Evolutionary conservation across 805 yeast genomes (phyloP).

Genomic region (Barnettozyma botsteinii): DNA sequence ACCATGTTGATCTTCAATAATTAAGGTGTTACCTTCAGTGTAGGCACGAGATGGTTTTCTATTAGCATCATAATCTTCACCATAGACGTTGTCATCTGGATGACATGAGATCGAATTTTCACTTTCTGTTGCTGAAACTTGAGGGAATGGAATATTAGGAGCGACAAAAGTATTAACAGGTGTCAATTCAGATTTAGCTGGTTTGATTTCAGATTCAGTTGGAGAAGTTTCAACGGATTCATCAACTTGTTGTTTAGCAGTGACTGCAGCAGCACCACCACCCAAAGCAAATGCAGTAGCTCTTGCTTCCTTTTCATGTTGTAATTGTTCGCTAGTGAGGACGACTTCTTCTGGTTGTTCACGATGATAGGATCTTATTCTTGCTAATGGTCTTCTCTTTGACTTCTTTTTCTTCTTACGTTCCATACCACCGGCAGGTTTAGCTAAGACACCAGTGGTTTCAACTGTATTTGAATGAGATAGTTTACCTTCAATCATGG

Average conservation of each 20-base stretch:
- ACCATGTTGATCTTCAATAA: slow-evolving; percentile 81
- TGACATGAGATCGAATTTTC: too few relatives aligned
- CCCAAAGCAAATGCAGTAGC: slow-evolving; percentile 39
- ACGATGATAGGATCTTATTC: slow-evolving; percentile 20
- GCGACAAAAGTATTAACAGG: slow-evolving; percentile 19
- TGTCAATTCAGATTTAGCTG: slow-evolving; percentile 16
- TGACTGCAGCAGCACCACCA: slow-evolving; percentile 7
- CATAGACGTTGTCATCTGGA: not conserved
- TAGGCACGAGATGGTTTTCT: slow-evolving; percentile 40
- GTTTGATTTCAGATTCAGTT: not conserved
- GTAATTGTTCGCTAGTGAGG: slow-evolving; percentile 31
- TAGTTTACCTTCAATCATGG: slow-evolving; percentile 19
- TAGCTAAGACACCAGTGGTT: slow-evolving; percentile 57
- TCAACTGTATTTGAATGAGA: slow-evolving; percentile 42
- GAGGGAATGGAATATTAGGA: slow-evolving; percentile 11
- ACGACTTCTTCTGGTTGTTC: slow-evolving; percentile 23
- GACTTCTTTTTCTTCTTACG: slow-evolving; percentile 32
- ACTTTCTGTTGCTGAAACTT: slow-evolving; percentile 1
- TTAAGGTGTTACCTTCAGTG: slow-evolving; percentile 63
- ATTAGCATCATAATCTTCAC: slow-evolving; percentile 21
- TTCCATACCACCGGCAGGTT: slow-evolving; percentile 74
- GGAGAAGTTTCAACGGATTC: slow-evolving; percentile 14
- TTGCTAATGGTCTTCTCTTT: slow-evolving; percentile 30
- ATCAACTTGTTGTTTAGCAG: slow-evolving; percentile 7
- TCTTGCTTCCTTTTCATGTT: slow-evolving; percentile 37